Percentiles rank a stretch among this genome's conserved stretches.
phyloP scores from a whole-genome alignment of 2,329 filamentous ascomycete genomes.

The Zasmidium cellare region DNA sequence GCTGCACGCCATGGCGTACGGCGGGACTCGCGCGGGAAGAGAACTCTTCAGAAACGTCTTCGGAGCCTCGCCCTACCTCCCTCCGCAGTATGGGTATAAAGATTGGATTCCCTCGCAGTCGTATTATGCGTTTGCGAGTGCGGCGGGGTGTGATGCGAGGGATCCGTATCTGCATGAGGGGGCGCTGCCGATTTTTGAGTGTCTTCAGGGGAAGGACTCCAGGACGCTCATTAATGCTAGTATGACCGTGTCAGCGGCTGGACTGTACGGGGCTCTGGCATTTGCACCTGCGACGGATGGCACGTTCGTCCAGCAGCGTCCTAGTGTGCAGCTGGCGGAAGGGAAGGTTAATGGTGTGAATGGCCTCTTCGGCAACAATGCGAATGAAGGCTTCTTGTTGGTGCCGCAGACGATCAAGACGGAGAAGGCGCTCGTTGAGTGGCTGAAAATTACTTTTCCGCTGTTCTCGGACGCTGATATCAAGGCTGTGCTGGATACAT shows the following conservation, averaged over 20 bases:
- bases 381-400: conserved; percentile 52
- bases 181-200: conserved; percentile 40
- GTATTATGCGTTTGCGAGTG: background rate
- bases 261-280: conserved; percentile 40
- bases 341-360: conserved; percentile 40
- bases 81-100: background rate
- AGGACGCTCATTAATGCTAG: conserved; percentile 39
- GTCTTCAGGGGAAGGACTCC: conserved; percentile 32
- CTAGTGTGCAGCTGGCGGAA: conserved; percentile 37
- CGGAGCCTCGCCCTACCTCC: background rate
- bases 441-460: conserved; percentile 42
- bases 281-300: conserved; percentile 47
- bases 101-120: background rate
- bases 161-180: background rate
- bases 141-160: background rate
- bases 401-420: conserved; percentile 47
- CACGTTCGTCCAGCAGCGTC: conserved; percentile 38
- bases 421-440: conserved; percentile 41
- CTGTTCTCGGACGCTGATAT: conserved; percentile 43
- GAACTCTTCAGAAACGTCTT: background rate
- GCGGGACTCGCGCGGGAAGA: conserved; percentile 46
- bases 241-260: conserved; percentile 35
- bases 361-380: conserved; percentile 46
- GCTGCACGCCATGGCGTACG: conserved; percentile 72
- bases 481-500: background rate